Conservation (phyloP, 2,329 filamentous ascomycete species). For the Fulvia fulva region DNA sequence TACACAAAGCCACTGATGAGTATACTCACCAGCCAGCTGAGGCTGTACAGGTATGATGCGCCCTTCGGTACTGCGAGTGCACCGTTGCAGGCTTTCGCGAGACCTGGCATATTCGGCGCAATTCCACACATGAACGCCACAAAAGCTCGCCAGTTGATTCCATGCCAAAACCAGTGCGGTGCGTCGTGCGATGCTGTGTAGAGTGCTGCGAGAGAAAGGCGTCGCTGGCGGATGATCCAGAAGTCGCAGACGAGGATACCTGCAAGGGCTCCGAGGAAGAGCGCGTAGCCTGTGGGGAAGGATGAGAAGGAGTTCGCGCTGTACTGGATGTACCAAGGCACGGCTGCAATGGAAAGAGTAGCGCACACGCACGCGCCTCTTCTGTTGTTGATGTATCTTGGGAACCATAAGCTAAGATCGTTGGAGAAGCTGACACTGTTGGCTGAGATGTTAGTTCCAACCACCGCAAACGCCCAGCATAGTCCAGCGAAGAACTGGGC, state of each 20-base stretch:
- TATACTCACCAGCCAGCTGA: not conserved
- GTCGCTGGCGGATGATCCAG: slow-evolving; percentile 50
- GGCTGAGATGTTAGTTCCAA: slow-evolving; percentile 49
- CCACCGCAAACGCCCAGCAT: slow-evolving; percentile 54
- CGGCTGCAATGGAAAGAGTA: slow-evolving; percentile 29
- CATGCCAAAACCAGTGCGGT: slow-evolving; percentile 44
- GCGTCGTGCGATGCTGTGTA: slow-evolving; percentile 32
- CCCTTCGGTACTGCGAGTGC: not conserved
- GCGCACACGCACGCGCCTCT: slow-evolving; percentile 43
- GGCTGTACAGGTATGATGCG: not conserved
- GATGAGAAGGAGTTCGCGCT: not conserved
- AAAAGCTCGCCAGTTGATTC: slow-evolving; percentile 57
- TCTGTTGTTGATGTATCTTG: slow-evolving; percentile 46
- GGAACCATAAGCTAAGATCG: slow-evolving; percentile 49
- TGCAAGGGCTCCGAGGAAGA: slow-evolving; percentile 62
- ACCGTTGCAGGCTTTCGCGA: slow-evolving; percentile 11
- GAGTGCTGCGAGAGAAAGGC: slow-evolving; percentile 48
- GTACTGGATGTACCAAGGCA: slow-evolving; percentile 6
- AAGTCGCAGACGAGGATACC: slow-evolving; percentile 58
- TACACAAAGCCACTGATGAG: not conserved
- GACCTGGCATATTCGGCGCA: slow-evolving; percentile 52
- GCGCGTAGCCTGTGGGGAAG: slow-evolving; percentile 48
- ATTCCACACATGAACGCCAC: slow-evolving; percentile 54
- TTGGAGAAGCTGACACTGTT: slow-evolving; percentile 53
- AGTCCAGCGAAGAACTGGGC: slow-evolving; percentile 20